Evolutionary conservation across 179 eudicot genomes (phyloP), one percentile per base, ranked within the genome.

Genomic region (Carnegiea gigantea): DNA sequence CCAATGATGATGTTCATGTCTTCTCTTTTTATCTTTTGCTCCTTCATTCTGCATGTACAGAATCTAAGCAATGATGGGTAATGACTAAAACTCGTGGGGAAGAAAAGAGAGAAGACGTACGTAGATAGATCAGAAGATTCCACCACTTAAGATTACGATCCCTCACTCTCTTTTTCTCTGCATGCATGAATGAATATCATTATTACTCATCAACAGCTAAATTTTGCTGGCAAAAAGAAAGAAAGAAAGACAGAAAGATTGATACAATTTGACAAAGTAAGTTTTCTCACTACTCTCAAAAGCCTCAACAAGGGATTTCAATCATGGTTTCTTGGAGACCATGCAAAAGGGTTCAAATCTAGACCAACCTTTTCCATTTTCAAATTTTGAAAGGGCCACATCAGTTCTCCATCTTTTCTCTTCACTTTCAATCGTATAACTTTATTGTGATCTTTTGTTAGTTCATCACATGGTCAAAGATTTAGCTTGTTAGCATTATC

Each of bases 341-440:
- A 84, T 81, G 86, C 86, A 84, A 84, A 84, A 84, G 86, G 71
- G 80, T 84, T 84, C 86, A 84, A 84, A 65, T 65, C 11, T 28
- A 7, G 10, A 77, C 77, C 78, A 24, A 49, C 77, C 77, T 81
- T 84, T 70, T 80, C 4, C 30, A 23, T 48, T 51, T 83, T 76
- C 28, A 33, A 70, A 54, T 59, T 76, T 73, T 48, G 6, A 79
- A 76, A 49, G 44, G 43, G 3, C 18, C 13, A 30, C 48, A 48
- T 80, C 51, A 18, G 6, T 72, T 23, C 30, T 26, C 17, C 30
- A 26, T 65, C 70, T 65, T 65, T 65, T 65, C 70, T 30, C 33
- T 9, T 26, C 36, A 64, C 17, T 54, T 54, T 62, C 68, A 62
- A 62, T 62, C 68, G n/a, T 62, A 62, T 0, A 62, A 62, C 26